These are phyloP conservation scores for Oemleria cerasiformis DNA, from an alignment of 306 rosid genomes.

Conservation along the genomic window DNA sequence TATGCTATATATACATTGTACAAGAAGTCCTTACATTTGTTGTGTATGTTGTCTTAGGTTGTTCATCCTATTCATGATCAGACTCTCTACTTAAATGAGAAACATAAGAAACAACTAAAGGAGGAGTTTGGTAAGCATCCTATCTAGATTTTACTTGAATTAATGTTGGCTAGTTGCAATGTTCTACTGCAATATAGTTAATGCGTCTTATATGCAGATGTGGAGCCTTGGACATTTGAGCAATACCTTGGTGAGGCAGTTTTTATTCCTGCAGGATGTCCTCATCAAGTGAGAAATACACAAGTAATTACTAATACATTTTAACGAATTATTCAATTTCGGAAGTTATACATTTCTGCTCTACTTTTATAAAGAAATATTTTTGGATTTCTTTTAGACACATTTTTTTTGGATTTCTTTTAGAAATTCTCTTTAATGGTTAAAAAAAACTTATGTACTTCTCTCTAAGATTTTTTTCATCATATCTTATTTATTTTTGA, in stretches of 20 bases:
- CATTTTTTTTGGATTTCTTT: constrained; percentile 13
- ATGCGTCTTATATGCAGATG: constrained; percentile 33
- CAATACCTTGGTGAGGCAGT: constrained; percentile 80
- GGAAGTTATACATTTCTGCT: constrained; percentile 13
- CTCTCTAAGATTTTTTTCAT: not conserved
- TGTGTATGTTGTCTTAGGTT: constrained; percentile 43
- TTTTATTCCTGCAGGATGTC: constrained; percentile 75
- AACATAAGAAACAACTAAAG: constrained; percentile 60
- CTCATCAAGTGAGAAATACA: constrained; percentile 82
- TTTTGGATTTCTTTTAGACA: constrained; percentile 3
- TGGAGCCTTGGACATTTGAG: constrained; percentile 81
- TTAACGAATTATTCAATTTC: not conserved
- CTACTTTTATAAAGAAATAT: constrained; percentile 1
- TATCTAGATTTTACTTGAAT: constrained; percentile 2
- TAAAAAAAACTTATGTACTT: not conserved
- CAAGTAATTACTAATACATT: constrained; percentile 33
- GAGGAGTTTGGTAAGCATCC: constrained; percentile 53
- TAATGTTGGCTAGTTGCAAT: constrained; percentile 18
- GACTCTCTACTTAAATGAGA: constrained; percentile 53
- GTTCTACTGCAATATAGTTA: not conserved
- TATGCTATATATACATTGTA: not conserved
- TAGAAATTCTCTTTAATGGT: constrained; percentile 3
- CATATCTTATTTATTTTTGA: not conserved
- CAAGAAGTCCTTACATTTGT: constrained; percentile 15
- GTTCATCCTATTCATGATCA: constrained; percentile 78